A percentile compares a stretch with the other conserved stretches of the same genome.
These are phyloP conservation scores for Cinnamomum chago DNA, from an alignment of 164 flowering plant genomes.

Conservation along the genomic window DNA sequence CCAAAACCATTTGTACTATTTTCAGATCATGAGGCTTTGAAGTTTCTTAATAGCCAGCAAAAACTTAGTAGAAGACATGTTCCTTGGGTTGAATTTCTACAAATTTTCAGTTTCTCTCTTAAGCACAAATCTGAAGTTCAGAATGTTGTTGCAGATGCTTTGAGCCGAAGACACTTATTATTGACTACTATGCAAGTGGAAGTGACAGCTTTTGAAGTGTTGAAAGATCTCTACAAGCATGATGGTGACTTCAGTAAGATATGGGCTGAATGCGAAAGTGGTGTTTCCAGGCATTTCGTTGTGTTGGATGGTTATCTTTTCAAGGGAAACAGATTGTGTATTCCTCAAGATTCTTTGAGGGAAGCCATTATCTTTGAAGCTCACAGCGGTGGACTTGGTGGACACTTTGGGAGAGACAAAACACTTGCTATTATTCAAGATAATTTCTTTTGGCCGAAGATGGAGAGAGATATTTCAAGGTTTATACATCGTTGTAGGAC, in stretches of 20 bases:
- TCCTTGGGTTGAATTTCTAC: neutral
- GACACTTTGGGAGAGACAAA: conserved; percentile 2
- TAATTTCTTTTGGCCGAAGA: conserved; percentile 2
- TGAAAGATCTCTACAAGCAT: neutral
- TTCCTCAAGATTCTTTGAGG: neutral
- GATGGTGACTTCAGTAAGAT: neutral
- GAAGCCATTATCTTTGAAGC: neutral
- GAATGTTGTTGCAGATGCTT: conserved; percentile 2
- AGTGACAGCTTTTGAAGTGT: conserved; percentile 1
- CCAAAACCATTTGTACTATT: neutral
- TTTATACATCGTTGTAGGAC: neutral
- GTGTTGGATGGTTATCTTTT: neutral
- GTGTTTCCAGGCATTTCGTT: neutral
- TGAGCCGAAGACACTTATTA: neutral
- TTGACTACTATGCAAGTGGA: neutral
- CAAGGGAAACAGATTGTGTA: neutral
- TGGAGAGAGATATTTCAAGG: conserved; percentile 5
- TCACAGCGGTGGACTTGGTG: neutral
- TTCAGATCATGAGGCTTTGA: neutral
- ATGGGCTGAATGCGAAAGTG: neutral
- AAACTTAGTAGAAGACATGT: neutral
- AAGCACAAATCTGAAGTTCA: conserved; percentile 3
- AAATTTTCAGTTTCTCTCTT: neutral
- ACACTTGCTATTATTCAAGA: neutral
- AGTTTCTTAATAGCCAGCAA: neutral